A percentile compares a stretch with the other conserved stretches of the same genome.
These are phyloP conservation scores for Periconia macrospinosa DNA, from an alignment of 2,329 filamentous ascomycete species.

Conservation along the genomic window DNA sequence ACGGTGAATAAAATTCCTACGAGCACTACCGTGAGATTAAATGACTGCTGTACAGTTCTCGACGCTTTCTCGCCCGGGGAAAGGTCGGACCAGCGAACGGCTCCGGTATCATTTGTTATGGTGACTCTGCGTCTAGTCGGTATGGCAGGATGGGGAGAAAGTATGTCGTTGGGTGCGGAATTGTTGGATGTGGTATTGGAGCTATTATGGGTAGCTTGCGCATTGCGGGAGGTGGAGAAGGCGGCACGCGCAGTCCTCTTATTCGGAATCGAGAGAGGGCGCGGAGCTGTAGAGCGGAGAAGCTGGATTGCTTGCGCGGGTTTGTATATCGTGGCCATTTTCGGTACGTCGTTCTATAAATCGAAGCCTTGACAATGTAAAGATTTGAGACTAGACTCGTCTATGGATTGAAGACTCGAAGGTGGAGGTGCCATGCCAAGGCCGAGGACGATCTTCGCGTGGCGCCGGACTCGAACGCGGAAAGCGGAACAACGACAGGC, in stretches of 20 bases:
- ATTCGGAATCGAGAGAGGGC: constrained; percentile 23
- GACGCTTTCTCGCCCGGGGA: constrained; percentile 76
- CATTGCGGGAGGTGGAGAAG: constrained; percentile 28
- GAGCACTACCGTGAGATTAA: constrained; percentile 80
- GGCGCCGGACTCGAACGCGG: constrained; percentile 18
- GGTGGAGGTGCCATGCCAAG: constrained; percentile 4
- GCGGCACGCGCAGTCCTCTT: constrained; percentile 11
- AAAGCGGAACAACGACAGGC: constrained; percentile 4
- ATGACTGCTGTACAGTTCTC: constrained; percentile 83
- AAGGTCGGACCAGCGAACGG: constrained; percentile 78
- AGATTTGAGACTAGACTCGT: neutral
- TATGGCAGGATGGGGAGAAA: constrained; percentile 29
- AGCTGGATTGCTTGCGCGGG: constrained; percentile 35
- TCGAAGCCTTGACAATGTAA: no score
- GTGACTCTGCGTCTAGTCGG: constrained; percentile 72
- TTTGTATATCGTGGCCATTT: constrained; percentile 34
- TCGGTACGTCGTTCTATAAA: neutral
- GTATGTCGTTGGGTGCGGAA: neutral
- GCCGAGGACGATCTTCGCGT: constrained; percentile 15
- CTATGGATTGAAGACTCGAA: neutral
- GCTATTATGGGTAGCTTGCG: constrained; percentile 30
- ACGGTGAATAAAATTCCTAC: constrained; percentile 77
- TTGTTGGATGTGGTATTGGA: constrained; percentile 8
- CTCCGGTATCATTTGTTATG: constrained; percentile 82
- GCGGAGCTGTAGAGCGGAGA: constrained; percentile 21